Evolutionary conservation across 371 early-diverging fungal species (phyloP), one percentile per base, ranked within the genome.

Genomic region (Rhizomucor pusillus): DNA sequence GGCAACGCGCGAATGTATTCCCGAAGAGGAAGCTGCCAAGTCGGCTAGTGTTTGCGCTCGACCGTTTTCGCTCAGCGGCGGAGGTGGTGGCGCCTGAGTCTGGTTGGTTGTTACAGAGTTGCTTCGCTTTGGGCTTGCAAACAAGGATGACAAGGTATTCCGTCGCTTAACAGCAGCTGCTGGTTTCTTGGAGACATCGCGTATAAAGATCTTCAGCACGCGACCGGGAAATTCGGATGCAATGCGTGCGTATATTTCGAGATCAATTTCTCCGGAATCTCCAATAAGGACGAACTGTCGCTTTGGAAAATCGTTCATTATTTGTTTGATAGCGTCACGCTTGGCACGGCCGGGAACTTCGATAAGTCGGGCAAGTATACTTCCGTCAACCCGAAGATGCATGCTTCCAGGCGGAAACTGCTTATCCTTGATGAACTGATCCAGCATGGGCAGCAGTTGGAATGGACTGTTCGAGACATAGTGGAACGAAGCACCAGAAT

Each of bases 381-480:
- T 70, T 22, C 76, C 76, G 37, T 80, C 90, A 22, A 81, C 62
- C 45, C 84, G 83, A 25, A 86, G 68, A 60, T 86, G 92, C 45
- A 90, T 86, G 37, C 84, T 82, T 0, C 95, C 94, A 19, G 81
- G 80, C 6, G 97, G 97, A 59, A 96, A 94, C 20, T 59, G 64
- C 60, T 82, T 54, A 1, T 66, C 56, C 22, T 77, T 77, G 43
- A 96, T 77, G 65, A 96, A 96, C 4, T 66, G 62, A 19, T 80
- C 66, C 18, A 94, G 67, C 63, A 85, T 79, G 0, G 91, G 89
- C 47, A 89, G 81, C 48, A 94, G 67, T 62, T 94, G 93, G 77
- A 90, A 93, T 0, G 95, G 97, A 18, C 89, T 88, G 59, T 93
- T 94, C 47, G 89, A 88, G 11, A 96, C 95, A 68, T 95, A 96